phyloP scores from a whole-genome alignment of 805 yeast genomes.

The Sugiyamaella marilandica region DNA sequence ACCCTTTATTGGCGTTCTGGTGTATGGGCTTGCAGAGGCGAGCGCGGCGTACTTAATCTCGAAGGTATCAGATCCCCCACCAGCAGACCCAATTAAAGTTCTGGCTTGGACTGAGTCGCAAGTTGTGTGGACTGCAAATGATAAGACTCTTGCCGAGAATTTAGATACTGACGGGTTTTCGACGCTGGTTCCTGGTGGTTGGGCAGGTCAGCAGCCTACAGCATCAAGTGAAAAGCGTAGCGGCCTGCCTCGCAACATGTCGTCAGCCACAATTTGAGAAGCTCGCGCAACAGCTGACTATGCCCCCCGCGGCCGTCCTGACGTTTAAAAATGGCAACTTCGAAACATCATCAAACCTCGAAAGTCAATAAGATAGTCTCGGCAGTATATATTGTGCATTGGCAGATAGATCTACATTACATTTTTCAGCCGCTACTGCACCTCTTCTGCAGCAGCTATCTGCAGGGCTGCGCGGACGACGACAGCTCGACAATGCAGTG shows the following conservation, averaged over 20 bases:
- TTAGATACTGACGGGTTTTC: constrained; percentile 6
- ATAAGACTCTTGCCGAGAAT: constrained; percentile 2
- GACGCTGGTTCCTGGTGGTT: constrained; percentile 3
- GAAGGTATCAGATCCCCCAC: constrained; percentile 47
- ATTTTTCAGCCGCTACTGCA: too few relatives aligned
- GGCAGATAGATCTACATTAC: too few relatives aligned
- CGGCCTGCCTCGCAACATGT: neutral
- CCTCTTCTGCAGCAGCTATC: too few relatives aligned
- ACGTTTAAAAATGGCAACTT: too few relatives aligned
- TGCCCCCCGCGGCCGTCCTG: too few relatives aligned
- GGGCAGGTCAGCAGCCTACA: neutral
- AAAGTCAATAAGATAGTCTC: too few relatives aligned
- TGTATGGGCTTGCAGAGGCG: constrained; percentile 51
- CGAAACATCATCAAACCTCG: too few relatives aligned
- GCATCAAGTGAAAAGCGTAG: neutral
- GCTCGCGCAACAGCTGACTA: neutral
- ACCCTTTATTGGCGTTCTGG: constrained; percentile 45
- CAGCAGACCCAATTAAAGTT: constrained; percentile 22
- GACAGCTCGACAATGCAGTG: too few relatives aligned
- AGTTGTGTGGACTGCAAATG: constrained; percentile 28
- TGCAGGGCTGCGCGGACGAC: too few relatives aligned
- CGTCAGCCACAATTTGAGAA: neutral
- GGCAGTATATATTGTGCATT: too few relatives aligned
- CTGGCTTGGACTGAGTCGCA: constrained; percentile 31
- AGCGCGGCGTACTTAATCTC: constrained; percentile 51